A percentile compares a stretch with the other conserved stretches of the same genome.
Evolutionary conservation across 139 green algal species (phyloP).

Genomic region (Zygnema circumcarinatum): DNA sequence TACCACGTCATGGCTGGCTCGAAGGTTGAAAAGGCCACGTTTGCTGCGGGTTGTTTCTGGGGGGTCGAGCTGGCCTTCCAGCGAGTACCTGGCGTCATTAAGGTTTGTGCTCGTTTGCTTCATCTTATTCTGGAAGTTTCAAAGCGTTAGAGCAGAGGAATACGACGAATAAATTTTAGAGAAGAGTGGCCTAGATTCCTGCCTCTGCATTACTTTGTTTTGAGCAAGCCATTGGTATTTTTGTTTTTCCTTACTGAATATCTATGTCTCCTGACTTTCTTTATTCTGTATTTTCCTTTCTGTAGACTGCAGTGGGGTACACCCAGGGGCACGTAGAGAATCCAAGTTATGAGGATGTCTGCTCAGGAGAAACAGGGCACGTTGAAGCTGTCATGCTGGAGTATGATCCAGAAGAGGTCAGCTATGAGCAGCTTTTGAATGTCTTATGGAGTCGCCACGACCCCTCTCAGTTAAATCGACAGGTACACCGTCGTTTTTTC

Average conservation of each 20-base stretch:
- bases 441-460: conserved; percentile 79
- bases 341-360: conserved; percentile 66
- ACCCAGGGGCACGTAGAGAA: conserved; percentile 39
- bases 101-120: conserved; percentile 5
- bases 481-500: conserved; percentile 35
- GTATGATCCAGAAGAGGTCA: conserved; percentile 72
- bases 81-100: conserved; percentile 73
- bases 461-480: conserved; percentile 78
- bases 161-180: too few relatives aligned
- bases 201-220: neutral
- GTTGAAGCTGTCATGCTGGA: conserved; percentile 84
- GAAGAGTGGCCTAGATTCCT: too few relatives aligned
- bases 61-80: conserved; percentile 71
- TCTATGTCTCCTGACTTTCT: neutral
- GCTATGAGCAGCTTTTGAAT: conserved; percentile 76
- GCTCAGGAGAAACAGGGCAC: conserved; percentile 73
- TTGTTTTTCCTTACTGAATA: neutral
- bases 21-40: conserved; percentile 62
- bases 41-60: conserved; percentile 75
- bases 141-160: neutral
- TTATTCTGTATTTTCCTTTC: neutral
- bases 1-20: conserved; percentile 2
- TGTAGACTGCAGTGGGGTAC: conserved; percentile 69
- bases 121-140: neutral
- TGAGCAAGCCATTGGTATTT: neutral